Evolutionary conservation across 1,139 yeast species (phyloP), one percentile per base, ranked within the genome.

Genomic region (Dujonia santamariae): DNA sequence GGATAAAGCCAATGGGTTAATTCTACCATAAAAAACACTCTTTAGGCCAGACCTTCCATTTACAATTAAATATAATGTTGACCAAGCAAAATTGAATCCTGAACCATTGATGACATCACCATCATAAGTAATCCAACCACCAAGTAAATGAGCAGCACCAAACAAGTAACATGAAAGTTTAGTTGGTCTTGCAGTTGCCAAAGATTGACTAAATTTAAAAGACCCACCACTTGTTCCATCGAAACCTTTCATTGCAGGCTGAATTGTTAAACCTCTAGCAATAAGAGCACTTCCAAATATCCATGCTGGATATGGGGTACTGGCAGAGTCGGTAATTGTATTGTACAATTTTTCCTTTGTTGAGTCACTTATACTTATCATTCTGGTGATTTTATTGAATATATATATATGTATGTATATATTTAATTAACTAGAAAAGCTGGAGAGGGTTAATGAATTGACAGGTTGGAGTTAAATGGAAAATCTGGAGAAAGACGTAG

Each of bases 61-160:
- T 7, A 84, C 88, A 27, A 90, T 53, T 39, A 85, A 53, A 51
- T 87, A 92, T 36, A 90, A 62, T 3, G 85, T 55, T 12, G 88
- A 78, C 97, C 97, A 92, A 3, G 95, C 96, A 50, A 85, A 74
- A 5, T 79, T 70, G 58, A 92, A 86, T 0, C 97, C 97, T 1
- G 95, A 76, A 6, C 96, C 97, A 59, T 86, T 83, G 35, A 76
- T 72, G 25, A 79, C 63, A 50, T 88, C 97, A 13, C 88, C 85
- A 52, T 90, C 97, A 45, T 67, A 67, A 37, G 84, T 75, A 67
- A 90, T 82, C 67, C 77, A 85, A 12, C 90, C 86, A 18, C 97
- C 97, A 13, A 85, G 60, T 1, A 83, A 85, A 44, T 78, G 68
- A 21, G 90, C 82, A 1, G 77, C 63, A 4, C 95, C 90, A 54